These are phyloP conservation scores for Melastoma malabathricum DNA, from an alignment of 345 rosid species.

Conservation along the genomic window DNA sequence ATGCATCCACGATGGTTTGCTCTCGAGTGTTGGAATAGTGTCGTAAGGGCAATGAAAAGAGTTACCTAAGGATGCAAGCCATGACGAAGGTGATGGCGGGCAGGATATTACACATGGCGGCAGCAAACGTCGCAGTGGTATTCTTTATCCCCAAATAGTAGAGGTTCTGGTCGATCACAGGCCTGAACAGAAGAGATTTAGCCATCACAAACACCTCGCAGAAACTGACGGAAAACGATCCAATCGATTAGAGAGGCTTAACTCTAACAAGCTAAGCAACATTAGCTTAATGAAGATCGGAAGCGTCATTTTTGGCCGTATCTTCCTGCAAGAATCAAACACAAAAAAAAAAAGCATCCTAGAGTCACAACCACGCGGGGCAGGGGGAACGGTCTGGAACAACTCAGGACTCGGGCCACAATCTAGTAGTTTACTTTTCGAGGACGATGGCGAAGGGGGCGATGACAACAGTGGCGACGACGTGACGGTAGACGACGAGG, in stretches of 20 bases:
- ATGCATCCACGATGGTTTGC: background rate
- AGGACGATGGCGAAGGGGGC: constrained; percentile 61
- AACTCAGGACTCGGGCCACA: too few species aligned
- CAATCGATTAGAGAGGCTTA: constrained; percentile 7
- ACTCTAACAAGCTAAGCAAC: constrained; percentile 64
- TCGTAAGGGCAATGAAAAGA: background rate
- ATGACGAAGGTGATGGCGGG: constrained; percentile 76
- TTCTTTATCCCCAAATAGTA: constrained; percentile 67
- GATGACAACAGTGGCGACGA: constrained; percentile 59
- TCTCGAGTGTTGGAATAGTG: background rate
- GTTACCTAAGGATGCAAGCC: constrained; percentile 51
- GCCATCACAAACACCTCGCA: background rate
- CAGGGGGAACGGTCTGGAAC: too few species aligned
- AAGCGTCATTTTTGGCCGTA: constrained; percentile 49
- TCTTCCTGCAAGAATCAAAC: constrained; percentile 1
- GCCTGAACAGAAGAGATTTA: constrained; percentile 22
- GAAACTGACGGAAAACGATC: background rate
- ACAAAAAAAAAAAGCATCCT: background rate
- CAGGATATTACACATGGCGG: constrained; percentile 68
- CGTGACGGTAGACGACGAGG: constrained; percentile 80
- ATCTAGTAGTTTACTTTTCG: constrained; percentile 31
- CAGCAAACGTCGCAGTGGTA: constrained; percentile 76
- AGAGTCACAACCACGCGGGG: background rate
- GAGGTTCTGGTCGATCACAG: constrained; percentile 76
- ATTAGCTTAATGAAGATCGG: constrained; percentile 48